A percentile compares a stretch with the other conserved stretches of the same genome.
Evolutionary conservation across 2,329 filamentous ascomycete species (phyloP).

Genomic region (Aureobasidium vineae): DNA sequence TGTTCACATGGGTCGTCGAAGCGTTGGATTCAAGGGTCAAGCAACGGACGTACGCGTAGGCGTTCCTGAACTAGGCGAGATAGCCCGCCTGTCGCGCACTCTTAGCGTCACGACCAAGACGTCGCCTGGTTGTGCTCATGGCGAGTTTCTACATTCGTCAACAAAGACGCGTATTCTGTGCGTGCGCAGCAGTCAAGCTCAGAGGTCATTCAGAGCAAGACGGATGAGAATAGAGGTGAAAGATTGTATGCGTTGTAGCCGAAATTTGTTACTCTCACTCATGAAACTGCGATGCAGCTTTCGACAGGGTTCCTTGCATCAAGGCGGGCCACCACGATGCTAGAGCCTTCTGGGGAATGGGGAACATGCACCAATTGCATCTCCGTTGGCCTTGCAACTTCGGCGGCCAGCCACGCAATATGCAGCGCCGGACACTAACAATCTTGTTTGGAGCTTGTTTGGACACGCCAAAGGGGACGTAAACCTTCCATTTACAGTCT

Average conservation of each 20-base stretch:
- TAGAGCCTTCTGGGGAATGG: conserved; percentile 17
- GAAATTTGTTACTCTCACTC: conserved; percentile 10
- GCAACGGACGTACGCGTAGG: conserved; percentile 13
- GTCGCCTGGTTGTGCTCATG: conserved; percentile 8
- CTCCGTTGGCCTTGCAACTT: conserved; percentile 15
- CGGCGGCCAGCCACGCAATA: conserved; percentile 16
- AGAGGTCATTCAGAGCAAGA: background rate
- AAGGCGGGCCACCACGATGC: conserved; percentile 15
- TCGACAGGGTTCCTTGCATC: conserved; percentile 23
- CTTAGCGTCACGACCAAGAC: conserved; percentile 16
- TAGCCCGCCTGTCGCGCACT: conserved; percentile 12
- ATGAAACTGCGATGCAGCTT: conserved; percentile 22
- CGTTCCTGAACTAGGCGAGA: conserved; percentile 20
- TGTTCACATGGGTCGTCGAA: background rate
- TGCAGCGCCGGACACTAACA: background rate
- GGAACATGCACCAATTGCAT: conserved; percentile 15
- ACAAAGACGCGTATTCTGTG: conserved; percentile 2
- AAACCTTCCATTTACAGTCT: conserved; percentile 24
- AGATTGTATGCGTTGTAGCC: background rate
- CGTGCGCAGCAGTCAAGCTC: conserved; percentile 8
- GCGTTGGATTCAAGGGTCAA: conserved; percentile 1
- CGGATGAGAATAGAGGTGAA: background rate
- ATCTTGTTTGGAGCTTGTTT: conserved; percentile 25
- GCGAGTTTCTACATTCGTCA: background rate
- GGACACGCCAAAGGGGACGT: conserved; percentile 12